Conservation (phyloP, 1,284 basidiomycete species). For the Tilletiopsis washingtonensis region DNA sequence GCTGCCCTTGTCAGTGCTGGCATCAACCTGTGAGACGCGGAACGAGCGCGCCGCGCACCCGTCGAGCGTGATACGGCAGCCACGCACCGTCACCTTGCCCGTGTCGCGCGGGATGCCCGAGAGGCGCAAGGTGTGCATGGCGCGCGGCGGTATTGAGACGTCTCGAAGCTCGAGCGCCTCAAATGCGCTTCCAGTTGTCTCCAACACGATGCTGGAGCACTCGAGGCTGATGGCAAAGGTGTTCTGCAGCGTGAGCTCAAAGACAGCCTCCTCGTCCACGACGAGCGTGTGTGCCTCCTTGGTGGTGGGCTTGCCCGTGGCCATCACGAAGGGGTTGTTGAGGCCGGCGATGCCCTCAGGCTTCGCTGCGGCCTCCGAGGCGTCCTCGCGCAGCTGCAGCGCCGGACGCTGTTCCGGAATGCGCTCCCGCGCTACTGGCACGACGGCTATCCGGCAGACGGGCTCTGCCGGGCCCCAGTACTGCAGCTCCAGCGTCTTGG, state of each 20-base stretch:
- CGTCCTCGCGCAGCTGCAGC: conserved; percentile 4
- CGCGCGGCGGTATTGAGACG: conserved; percentile 63
- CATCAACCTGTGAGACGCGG: conserved; percentile 65
- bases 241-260: conserved; percentile 77
- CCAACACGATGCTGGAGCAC: conserved; percentile 67
- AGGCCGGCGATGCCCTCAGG: conserved; percentile 7
- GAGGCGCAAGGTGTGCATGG: conserved; percentile 66
- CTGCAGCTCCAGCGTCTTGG: conserved; percentile 27
- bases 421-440: conserved; percentile 65
- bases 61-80: conserved; percentile 67
- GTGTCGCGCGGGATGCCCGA: conserved; percentile 59
- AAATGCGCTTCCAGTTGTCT: conserved; percentile 72
- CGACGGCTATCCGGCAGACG: conserved; percentile 66
- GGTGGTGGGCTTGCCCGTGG: not conserved
- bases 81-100: conserved; percentile 66
- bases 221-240: conserved; percentile 85
- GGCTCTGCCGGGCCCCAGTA: conserved; percentile 54
- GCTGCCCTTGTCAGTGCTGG: conserved; percentile 62
- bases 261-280: conserved; percentile 72
- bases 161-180: conserved; percentile 55
- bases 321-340: conserved; percentile 18
- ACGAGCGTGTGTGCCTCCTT: conserved; percentile 54
- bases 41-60: conserved; percentile 68
- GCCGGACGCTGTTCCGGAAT: conserved; percentile 62
- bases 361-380: not conserved